Evolutionary conservation across 1,284 basidiomycete genomes (phyloP), one percentile per base, ranked within the genome.

Genomic region (Ceratobasidium sp.): DNA sequence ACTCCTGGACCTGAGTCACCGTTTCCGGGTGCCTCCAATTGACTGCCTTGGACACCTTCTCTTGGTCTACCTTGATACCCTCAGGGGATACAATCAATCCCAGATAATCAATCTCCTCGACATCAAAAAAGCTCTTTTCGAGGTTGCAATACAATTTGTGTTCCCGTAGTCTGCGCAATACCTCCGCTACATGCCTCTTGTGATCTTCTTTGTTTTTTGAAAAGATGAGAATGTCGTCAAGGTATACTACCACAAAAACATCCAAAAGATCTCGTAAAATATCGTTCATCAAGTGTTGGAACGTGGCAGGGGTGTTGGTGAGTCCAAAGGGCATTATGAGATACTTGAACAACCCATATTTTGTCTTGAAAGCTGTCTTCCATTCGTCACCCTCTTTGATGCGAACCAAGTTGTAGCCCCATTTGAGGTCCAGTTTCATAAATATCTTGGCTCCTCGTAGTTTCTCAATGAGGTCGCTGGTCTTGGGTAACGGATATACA

Each of bases 151-250:
- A 71, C 1, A 75, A 64, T 23, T 73, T 30, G 69, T 74, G 18
- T 14, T 74, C 30, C 1, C 66, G 33, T 2, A 79, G 73, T 1
- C 72, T 25, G 14, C 53, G 1, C 9, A 79, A 66, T 18, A 79
- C 78, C 23, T 73, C n/a, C 1, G 49, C 28, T n/a, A 80, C 76
- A 54, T 80, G 77, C 8, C 25, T 2, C 0, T 33, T 5, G 58
- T 81, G 80, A 2, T 78, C 75, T 11, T 85, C 82, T 46, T 79
- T 80, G 14, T 80, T 82, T 0, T 81, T 78, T 3, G 84, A 83
- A 49, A 78, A 80, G 14, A 83, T 75, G 33, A 81, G 73, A 61
- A 82, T 81, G 73, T 82, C 78, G 74, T 82, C 80, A 1, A 82
- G 72, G 71, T 81, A 79, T 42, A 79, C 70, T 28, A 73, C 33